These are phyloP conservation scores for Leptographium galeiforme DNA, from an alignment of 2,329 filamentous ascomycete genomes.

Conservation along the genomic window DNA sequence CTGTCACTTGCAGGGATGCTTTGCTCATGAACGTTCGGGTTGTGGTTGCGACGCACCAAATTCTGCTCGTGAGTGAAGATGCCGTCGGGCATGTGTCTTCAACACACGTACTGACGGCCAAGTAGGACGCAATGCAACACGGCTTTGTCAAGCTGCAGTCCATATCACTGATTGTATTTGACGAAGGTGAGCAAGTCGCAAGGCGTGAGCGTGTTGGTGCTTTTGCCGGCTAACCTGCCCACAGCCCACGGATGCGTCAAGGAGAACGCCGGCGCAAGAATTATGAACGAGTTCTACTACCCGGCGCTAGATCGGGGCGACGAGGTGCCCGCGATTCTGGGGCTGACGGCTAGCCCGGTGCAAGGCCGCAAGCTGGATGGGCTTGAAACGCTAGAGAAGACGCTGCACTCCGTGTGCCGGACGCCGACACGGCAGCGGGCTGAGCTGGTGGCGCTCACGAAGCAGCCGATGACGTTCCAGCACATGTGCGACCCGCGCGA, in stretches of 20 bases:
- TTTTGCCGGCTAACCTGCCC: neutral
- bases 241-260: constrained; percentile 51
- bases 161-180: constrained; percentile 62
- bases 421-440: constrained; percentile 56
- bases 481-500: constrained; percentile 24
- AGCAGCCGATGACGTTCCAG: constrained; percentile 44
- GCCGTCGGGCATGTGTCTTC: neutral
- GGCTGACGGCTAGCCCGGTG: constrained; percentile 69
- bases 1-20: constrained; percentile 34
- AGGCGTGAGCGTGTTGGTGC: neutral
- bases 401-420: constrained; percentile 54
- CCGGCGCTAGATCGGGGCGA: constrained; percentile 23
- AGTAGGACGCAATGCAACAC: constrained; percentile 54
- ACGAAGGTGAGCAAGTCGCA: constrained; percentile 50
- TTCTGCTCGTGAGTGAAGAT: constrained; percentile 34
- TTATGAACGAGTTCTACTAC: constrained; percentile 64
- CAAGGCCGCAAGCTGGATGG: constrained; percentile 42
- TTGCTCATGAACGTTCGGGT: constrained; percentile 51
- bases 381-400: constrained; percentile 51
- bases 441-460: constrained; percentile 55
- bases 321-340: constrained; percentile 53
- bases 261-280: constrained; percentile 49
- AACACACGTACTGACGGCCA: neutral
- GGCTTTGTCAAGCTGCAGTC: constrained; percentile 54
- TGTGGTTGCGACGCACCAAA: constrained; percentile 65